Evolutionary conservation across 1,284 basidiomycete species (phyloP).

Genomic region (Trichosporon coremiiforme): DNA sequence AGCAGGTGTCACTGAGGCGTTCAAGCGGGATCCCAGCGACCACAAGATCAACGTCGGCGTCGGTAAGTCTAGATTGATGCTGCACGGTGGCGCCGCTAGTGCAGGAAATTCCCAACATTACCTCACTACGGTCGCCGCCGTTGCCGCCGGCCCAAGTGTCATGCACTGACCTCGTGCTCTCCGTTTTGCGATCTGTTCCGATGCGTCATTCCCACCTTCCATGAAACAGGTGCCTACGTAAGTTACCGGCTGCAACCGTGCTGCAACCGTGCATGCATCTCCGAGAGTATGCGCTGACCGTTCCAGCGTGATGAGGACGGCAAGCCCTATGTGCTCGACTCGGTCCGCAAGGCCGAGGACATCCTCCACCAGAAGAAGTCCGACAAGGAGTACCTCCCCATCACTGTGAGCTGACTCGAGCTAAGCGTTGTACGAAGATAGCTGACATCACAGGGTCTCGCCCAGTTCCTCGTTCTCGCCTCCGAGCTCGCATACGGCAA

Average conservation of each 20-base stretch:
- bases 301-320: conserved; percentile 88
- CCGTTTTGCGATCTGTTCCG: conserved; percentile 6
- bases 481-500: conserved; percentile 89
- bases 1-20: conserved; percentile 53
- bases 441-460: conserved; percentile 60
- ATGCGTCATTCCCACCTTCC: background rate
- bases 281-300: conserved; percentile 19
- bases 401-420: conserved; percentile 62
- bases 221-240: conserved; percentile 25
- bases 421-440: background rate
- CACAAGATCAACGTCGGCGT: conserved; percentile 98
- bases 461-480: conserved; percentile 85
- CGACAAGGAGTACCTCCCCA: conserved; percentile 98
- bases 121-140: conserved; percentile 10
- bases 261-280: background rate
- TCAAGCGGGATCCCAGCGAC: conserved; percentile 82
- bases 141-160: conserved; percentile 20
- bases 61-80: conserved; percentile 58
- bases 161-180: conserved; percentile 12
- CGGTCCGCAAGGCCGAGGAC: conserved; percentile 76
- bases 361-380: conserved; percentile 65
- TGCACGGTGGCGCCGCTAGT: background rate
- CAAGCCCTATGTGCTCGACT: conserved; percentile 90
- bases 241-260: conserved; percentile 14
- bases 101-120: background rate